Evolutionary conservation across 352 stramenopile genomes (phyloP).

Genomic region (Pythium dissotocum): DNA sequence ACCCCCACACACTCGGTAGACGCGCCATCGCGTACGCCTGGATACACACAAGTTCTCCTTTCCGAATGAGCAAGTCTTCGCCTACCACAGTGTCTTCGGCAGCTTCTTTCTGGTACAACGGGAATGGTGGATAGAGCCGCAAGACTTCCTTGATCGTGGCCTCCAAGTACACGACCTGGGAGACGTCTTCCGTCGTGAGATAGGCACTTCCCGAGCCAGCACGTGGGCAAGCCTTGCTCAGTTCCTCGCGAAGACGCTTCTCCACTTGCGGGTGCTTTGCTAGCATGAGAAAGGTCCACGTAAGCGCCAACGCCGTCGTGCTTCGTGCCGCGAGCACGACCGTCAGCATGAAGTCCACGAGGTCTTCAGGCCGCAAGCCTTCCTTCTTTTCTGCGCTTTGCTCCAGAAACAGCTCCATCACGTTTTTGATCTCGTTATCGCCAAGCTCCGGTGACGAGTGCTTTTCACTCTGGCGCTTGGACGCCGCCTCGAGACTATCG

Average conservation of each 20-base stretch:
- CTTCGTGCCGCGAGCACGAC: conserved; percentile 72
- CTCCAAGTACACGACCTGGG: conserved; percentile 4
- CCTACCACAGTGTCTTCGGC: too few species aligned
- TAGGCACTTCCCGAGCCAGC: conserved; percentile 11
- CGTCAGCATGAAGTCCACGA: conserved; percentile 65
- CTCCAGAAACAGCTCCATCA: conserved; percentile 14
- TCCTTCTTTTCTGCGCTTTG: conserved; percentile 13
- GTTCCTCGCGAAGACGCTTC: conserved; percentile 44
- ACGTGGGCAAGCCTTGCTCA: conserved; percentile 15
- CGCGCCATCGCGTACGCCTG: conserved; percentile 19
- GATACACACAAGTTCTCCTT: too few species aligned
- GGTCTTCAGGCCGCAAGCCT: conserved; percentile 41
- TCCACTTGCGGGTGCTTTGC: conserved; percentile 55
- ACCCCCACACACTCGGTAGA: conserved; percentile 14
- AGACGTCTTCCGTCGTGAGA: conserved; percentile 11
- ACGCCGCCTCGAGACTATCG: conserved; percentile 8
- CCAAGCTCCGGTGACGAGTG: neutral
- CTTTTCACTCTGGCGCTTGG: neutral
- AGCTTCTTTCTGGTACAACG: too few species aligned
- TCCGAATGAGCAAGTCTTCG: too few species aligned
- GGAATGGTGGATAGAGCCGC: neutral
- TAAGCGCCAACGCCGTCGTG: conserved; percentile 66
- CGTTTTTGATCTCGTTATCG: conserved; percentile 12
- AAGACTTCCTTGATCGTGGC: conserved; percentile 1
- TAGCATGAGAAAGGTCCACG: conserved; percentile 72